Base-by-base conservation (phyloP, 139 green algal species). In the Asterochloris sp. region DNA sequence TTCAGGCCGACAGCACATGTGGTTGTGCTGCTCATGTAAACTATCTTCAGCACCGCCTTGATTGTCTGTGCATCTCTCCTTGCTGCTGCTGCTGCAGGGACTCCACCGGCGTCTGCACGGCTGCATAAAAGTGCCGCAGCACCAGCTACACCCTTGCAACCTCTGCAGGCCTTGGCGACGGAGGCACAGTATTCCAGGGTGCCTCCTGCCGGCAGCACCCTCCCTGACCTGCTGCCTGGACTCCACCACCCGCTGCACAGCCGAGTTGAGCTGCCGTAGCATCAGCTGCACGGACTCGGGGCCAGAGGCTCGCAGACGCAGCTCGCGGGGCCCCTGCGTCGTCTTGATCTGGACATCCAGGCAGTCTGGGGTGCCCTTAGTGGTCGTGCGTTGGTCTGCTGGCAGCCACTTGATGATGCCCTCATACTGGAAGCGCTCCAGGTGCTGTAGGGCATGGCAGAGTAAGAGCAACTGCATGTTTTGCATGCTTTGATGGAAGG, bases 391-490 rank as follows among this genome's bases (percentile, higher is more conserved):
- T 76, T 88, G 60, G 80, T 88, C 84, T 12, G 86, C 87, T 23
- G 90, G 90, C 21, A 94, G 85, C 90, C 90, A 94, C 74, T 94
- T 94, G 66, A 90, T 86, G 68, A 94, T 91, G 54, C 83, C 80
- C 68, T 91, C 87, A 78, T 87, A 94, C 0, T 85, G 83, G 47
- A 94, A 89, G 11, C 79, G 85, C 80, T 93, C 87, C 63, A 93
- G 85, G 15, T 87, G 79, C 89, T 93, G 85, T 62, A 85, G 23
- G 23, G 66, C 23, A 26, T 73, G 19, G 66, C 66, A 73, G 23
- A 21, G 8, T 54, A 2, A 54, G 38, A 54, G 38, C 38, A 54
- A 6, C 38, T 54, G 38, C 38, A 54, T 54, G 38, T 54, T 6
- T 2, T 28, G 54, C 23, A 9, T 0, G 12, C 16, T 16, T 24